phyloP scores from a whole-genome alignment of 2,329 filamentous ascomycete species.

The Alternaria sp. region DNA sequence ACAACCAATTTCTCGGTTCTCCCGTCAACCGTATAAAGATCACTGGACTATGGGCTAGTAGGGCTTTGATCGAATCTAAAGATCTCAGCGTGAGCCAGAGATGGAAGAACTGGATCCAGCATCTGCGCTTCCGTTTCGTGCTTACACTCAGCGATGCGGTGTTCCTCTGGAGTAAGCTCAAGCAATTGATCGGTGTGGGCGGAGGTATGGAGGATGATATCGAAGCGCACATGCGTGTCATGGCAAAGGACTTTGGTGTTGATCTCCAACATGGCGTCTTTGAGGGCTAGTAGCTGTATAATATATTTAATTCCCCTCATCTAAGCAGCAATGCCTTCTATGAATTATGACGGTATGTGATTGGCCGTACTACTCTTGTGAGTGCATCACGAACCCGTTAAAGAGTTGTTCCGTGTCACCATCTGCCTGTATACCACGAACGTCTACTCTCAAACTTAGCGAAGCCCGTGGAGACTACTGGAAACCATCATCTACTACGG shows the following conservation, averaged over 20 bases:
- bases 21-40: conserved; percentile 93
- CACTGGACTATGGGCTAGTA: conserved; percentile 86
- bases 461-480: background rate
- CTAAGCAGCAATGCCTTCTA: background rate
- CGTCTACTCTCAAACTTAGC: background rate
- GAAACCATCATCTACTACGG: background rate
- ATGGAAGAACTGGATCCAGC: conserved; percentile 72
- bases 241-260: conserved; percentile 90
- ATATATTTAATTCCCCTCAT: background rate
- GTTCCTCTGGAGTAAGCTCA: conserved; percentile 81
- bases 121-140: conserved; percentile 82
- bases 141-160: conserved; percentile 77
- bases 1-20: conserved; percentile 88
- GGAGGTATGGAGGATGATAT: conserved; percentile 94
- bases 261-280: conserved; percentile 89
- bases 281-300: conserved; percentile 66
- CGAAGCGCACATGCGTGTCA: conserved; percentile 82
- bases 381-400: background rate
- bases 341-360: background rate
- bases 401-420: background rate
- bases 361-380: background rate
- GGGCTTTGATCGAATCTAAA: conserved; percentile 77
- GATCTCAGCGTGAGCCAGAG: conserved; percentile 69
- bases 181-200: conserved; percentile 77
- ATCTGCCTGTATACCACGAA: background rate